Base-by-base conservation (phyloP, 306 rosid genomes). In the Mucuna pruriens region DNA sequence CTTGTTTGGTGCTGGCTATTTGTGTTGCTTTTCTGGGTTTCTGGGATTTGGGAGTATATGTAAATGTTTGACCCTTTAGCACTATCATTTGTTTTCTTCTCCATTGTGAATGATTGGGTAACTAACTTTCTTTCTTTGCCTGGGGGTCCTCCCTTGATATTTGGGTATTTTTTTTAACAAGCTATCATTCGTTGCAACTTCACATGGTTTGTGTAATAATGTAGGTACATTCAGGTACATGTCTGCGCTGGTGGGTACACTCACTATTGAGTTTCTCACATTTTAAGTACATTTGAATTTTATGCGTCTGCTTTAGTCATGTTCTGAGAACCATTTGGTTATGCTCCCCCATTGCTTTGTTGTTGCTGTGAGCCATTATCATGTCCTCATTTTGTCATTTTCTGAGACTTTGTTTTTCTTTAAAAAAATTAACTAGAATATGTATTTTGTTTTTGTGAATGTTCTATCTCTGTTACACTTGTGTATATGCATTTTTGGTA, bases 21-120 rank as follows among this genome's bases (percentile, higher is more conserved):
- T 81, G 77, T 45, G 31, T 85, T 60, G 29, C 45, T 29, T 45
- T 76, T 64, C 44, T 40, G 17, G 31, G 36, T 45, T 76, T 64
- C 44, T 40, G 17, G 31, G 44, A 39, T 85, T 38, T 71, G 39
- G 69, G 29, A 7, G 17, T 31, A 19, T 11, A 22, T 72, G 54
- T 44, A 31, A 34, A 58, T 20, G 1, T 26, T 20, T 54, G 66
- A 67, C 60, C 25, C 54, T n/a, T 69, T 63, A 71, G 46, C 13
- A 2, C 61, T 60, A 54, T 10, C 33, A 11, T 84, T 78, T 84
- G 72, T 52, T 63, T 79, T 57, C 9, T 79, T 84, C 40, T 68
- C 66, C 39, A 55, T 4, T 74, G 61, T 66, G 77, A 79, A 84
- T 84, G 52, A 80, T 75, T 84, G 70, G 62, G 51, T 77, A 68